Base-by-base conservation (phyloP, 805 yeast genomes). In the Lachancea quebecensis region DNA sequence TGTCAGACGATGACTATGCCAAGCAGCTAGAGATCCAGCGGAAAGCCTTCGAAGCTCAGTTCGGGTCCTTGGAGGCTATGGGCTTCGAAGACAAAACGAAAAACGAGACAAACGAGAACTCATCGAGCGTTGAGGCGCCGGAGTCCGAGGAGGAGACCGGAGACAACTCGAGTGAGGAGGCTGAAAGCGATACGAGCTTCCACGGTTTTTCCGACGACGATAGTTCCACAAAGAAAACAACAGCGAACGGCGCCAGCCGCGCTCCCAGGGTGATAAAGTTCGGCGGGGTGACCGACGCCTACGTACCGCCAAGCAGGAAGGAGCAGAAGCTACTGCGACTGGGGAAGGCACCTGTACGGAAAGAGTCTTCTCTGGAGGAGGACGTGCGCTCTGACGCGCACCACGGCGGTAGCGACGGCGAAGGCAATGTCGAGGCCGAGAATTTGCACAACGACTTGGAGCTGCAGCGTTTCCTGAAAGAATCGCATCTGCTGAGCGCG, bases 381-480 rank as follows among this genome's bases (percentile, higher is more conserved):
- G 25, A 21, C 25, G 25, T 4, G 25, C 25, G 25, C 25, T 21
- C 25, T 21, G 25, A 7, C 25, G 25, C 25, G 25, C 25, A 7
- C 25, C 25, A 21, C 25, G 25, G 25, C 25, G 25, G 25, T 7
- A 21, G 25, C 25, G 25, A 21, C 25, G 25, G 25, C 25, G 25
- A 21, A 21, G 25, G 25, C 4, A 21, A 21, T 7, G 25, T 21
- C 25, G 75, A 74, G 28, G 68, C 64, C 31, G 78, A 81, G 25
- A 78, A 84, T 54, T 54, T 82, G 50, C 75, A 81, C 48, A 82
- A 83, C 52, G 93, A 84, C 60, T 56, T 82, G n/a, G 85, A 81
- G 53, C 66, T 85, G 39, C 90, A 85, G 58, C 66, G 89, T 47
- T 73, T 85, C 36, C 59, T 85, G 21, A 69, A 73, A 48, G 93